Evolutionary conservation across 768 basidiomycete species (phyloP).

Genomic region (Pseudohyphozyma bogoriensis): DNA sequence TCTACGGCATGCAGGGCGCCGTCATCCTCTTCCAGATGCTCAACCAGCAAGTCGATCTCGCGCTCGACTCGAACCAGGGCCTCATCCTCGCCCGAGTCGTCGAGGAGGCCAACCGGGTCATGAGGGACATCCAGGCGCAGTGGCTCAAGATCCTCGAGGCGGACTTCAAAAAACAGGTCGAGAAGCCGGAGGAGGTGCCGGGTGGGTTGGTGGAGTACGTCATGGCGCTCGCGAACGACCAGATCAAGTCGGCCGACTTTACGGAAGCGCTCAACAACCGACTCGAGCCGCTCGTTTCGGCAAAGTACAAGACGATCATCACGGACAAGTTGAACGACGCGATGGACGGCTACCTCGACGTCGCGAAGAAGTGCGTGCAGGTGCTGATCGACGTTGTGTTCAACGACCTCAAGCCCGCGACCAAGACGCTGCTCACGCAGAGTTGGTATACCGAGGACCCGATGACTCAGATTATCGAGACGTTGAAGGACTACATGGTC

Average conservation of each 20-base stretch:
- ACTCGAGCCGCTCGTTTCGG: conserved; percentile 80
- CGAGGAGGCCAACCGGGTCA: conserved; percentile 74
- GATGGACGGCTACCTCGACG: conserved; percentile 95
- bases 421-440: conserved; percentile 65
- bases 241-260: conserved; percentile 90
- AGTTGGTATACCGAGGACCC: conserved; percentile 78
- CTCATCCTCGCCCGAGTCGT: conserved; percentile 84
- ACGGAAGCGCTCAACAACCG: conserved; percentile 75
- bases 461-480: conserved; percentile 80
- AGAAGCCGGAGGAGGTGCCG: conserved; percentile 63
- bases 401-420: conserved; percentile 82
- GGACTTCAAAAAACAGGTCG: conserved; percentile 72
- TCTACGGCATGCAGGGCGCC: conserved; percentile 83
- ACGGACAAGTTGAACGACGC: conserved; percentile 84
- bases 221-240: conserved; percentile 94
- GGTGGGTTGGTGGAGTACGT: conserved; percentile 89
- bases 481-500: conserved; percentile 90
- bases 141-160: conserved; percentile 74
- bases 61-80: conserved; percentile 90
- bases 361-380: conserved; percentile 93
- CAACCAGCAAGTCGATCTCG: conserved; percentile 77
- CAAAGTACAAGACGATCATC: conserved; percentile 77
- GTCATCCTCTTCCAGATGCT: conserved; percentile 97
- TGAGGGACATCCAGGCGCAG: conserved; percentile 75
- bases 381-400: conserved; percentile 88